Percentiles rank a stretch among this genome's conserved stretches.
phyloP scores from a whole-genome alignment of 768 basidiomycete genomes.

The Crucibulum laeve region DNA sequence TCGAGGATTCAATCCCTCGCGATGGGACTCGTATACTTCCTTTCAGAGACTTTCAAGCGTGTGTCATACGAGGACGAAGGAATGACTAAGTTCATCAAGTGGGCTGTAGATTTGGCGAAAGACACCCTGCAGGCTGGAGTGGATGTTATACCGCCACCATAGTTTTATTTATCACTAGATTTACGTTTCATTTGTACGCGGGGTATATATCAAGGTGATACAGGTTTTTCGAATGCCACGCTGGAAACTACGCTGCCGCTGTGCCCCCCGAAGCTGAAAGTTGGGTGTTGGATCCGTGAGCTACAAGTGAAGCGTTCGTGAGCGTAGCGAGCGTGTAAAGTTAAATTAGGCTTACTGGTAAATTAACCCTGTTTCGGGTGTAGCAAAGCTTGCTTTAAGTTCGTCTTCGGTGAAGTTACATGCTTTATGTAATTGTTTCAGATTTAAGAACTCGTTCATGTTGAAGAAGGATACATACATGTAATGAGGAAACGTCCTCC shows the following conservation, averaged over 20 bases:
- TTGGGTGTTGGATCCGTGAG: conserved; percentile 69
- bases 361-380: conserved; percentile 39
- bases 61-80: conserved; percentile 25
- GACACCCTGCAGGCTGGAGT: conserved; percentile 66
- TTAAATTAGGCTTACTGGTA: conserved; percentile 55
- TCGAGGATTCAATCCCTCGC: conserved; percentile 61
- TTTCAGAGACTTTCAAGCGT: conserved; percentile 39
- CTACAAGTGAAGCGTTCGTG: conserved; percentile 27
- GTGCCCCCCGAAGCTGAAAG: conserved; percentile 73
- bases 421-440: conserved; percentile 31
- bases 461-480: conserved; percentile 43
- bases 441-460: not conserved
- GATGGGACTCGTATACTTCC: conserved; percentile 73
- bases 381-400: conserved; percentile 48
- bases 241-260: conserved; percentile 67
- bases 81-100: conserved; percentile 45
- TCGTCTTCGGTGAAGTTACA: conserved; percentile 87
- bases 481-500: conserved; percentile 77
- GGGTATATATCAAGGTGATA: not conserved
- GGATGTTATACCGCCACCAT: conserved; percentile 41
- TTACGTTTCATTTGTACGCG: conserved; percentile 5
- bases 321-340: not conserved
- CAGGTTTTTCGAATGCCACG: conserved; percentile 63
- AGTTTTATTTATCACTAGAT: conserved; percentile 3
- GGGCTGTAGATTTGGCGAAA: conserved; percentile 64